Evolutionary conservation across 345 rosid species (phyloP).

Genomic region (Bretschneidera sinensis): DNA sequence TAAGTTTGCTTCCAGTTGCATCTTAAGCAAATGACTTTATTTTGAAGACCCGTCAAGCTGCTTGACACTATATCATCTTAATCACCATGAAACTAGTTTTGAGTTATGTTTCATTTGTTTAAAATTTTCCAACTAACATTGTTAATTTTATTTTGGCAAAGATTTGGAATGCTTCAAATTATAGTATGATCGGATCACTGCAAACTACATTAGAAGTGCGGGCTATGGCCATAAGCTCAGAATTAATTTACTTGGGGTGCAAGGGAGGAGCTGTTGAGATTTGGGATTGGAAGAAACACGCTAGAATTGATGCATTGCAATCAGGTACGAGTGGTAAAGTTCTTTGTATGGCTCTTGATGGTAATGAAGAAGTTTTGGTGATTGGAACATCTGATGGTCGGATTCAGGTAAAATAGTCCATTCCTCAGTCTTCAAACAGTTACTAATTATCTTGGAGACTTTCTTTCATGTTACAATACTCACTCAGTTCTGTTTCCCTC

Average conservation of each 20-base stretch:
- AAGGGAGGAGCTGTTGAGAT: constrained; percentile 55
- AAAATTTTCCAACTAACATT: constrained; percentile 4
- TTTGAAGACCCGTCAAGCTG: background rate
- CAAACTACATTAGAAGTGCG: constrained; percentile 40
- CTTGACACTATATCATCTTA: no score
- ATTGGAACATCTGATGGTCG: constrained; percentile 60
- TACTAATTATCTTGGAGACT: no score
- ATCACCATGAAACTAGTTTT: background rate
- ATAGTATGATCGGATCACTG: constrained; percentile 39
- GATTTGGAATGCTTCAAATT: constrained; percentile 55
- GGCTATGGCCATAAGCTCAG: constrained; percentile 46
- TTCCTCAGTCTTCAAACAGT: background rate
- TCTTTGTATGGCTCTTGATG: constrained; percentile 47
- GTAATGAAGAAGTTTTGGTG: constrained; percentile 45
- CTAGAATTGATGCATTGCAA: constrained; percentile 41
- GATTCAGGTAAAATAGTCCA: constrained; percentile 40
- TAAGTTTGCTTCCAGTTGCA: background rate
- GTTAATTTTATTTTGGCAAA: constrained; percentile 13
- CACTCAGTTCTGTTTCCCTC: background rate
- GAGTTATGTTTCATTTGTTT: no score
- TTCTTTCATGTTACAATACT: no score
- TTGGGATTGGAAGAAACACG: constrained; percentile 58
- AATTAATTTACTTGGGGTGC: constrained; percentile 57
- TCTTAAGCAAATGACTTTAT: background rate
- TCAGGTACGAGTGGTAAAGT: constrained; percentile 36